Evolutionary conservation across 257 asterid species (phyloP).

Genomic region (Nicotiana sylvestris): DNA sequence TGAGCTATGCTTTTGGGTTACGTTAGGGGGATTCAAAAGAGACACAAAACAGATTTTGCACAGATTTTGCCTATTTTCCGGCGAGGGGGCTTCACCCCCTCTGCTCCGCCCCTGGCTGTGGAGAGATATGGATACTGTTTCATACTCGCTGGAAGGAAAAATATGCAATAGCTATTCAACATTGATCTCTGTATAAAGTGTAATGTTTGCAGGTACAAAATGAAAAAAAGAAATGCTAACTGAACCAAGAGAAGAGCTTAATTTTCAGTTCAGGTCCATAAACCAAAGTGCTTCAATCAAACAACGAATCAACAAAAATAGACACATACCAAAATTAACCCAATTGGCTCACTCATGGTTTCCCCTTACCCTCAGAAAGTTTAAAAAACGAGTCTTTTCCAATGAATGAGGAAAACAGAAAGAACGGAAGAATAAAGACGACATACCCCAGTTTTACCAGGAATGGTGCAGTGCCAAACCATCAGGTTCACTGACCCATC

Average conservation of each 20-base stretch:
- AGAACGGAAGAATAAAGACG: neutral
- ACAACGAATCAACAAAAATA: neutral
- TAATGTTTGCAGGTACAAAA: neutral
- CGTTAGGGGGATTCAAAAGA: too few species aligned
- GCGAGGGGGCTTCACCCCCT: too few species aligned
- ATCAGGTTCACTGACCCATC: slow-evolving; percentile 30
- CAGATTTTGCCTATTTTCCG: too few species aligned
- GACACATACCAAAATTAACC: neutral
- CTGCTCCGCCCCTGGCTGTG: neutral
- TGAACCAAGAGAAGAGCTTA: neutral
- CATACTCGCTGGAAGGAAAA: neutral
- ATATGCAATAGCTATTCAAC: neutral
- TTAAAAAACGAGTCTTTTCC: neutral
- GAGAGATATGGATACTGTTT: neutral
- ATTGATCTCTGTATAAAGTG: neutral
- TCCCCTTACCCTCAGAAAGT: neutral
- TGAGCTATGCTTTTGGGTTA: too few species aligned
- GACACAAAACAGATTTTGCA: too few species aligned
- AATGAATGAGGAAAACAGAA: neutral
- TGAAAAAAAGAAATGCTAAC: neutral
- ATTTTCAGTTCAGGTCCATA: neutral
- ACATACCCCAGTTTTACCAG: slow-evolving; percentile 32
- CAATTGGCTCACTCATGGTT: neutral
- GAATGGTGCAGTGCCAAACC: slow-evolving; percentile 35
- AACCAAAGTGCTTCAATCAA: neutral